Conservation (phyloP, 768 basidiomycete genomes). For the Lentinula edodes region DNA sequence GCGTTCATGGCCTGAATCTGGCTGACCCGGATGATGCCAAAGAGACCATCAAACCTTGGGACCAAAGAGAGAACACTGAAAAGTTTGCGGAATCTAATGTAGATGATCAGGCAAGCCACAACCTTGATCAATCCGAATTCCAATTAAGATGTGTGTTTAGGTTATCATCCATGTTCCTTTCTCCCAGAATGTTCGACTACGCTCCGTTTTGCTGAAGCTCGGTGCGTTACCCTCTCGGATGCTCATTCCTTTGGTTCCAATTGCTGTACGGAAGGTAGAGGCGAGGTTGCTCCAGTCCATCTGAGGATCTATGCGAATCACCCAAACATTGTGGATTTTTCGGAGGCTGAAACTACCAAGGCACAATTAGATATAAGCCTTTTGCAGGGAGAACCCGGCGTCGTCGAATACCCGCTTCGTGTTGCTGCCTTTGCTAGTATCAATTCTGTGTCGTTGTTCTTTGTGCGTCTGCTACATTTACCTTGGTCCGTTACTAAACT, state of each 20-base stretch:
- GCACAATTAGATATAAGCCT: conserved; percentile 70
- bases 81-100: conserved; percentile 73
- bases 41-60: conserved; percentile 77
- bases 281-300: conserved; percentile 70
- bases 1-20: conserved; percentile 78
- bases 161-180: conserved; percentile 81
- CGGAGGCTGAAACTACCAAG: conserved; percentile 60
- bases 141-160: conserved; percentile 30
- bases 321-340: conserved; percentile 71
- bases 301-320: conserved; percentile 73
- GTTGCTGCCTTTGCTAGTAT: conserved; percentile 74
- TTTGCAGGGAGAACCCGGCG: conserved; percentile 61
- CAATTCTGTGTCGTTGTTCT: conserved; percentile 69
- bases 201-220: conserved; percentile 70
- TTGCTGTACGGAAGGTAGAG: conserved; percentile 47
- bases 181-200: conserved; percentile 68
- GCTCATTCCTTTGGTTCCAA: neutral
- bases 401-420: conserved; percentile 73
- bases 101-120: conserved; percentile 65
- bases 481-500: conserved; percentile 4
- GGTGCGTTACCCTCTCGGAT: conserved; percentile 38
- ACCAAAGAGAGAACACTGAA: conserved; percentile 61
- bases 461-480: conserved; percentile 47
- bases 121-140: neutral
- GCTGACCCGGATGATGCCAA: conserved; percentile 78